Evolutionary conservation across 441 rosid genomes (phyloP), one percentile per base, ranked within the genome.

Genomic region (Euphorbia corollata): DNA sequence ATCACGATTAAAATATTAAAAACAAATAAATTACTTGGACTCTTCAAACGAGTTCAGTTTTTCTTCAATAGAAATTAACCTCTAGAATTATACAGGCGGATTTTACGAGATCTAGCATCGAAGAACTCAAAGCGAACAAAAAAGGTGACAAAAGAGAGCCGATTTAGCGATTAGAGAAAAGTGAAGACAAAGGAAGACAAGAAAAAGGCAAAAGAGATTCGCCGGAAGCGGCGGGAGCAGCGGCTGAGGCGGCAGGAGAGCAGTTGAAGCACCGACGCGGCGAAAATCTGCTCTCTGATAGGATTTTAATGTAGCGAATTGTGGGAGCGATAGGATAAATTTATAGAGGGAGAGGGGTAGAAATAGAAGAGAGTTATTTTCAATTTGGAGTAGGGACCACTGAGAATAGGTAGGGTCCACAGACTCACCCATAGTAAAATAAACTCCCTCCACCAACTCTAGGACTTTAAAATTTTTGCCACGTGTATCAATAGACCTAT

Each of bases 401-500:
- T 1, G 13, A 15, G 5, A 5, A 13, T n/a, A n/a, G 6, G 55
- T 36, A 36, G 57, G 67, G 57, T 6, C 57, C 16, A 27, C 18
- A 16, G 16, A 15, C 23, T 47, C 34, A 48, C 41, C 67, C 24
- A 11, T 59, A 13, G 65, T 23, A n/a, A 18, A 18, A 18, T 16
- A 6, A 6, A 27, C 24, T 23, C 27, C 47, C 22, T 13, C 39
- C 50, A 16, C 74, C 81, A 75, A 71, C 74, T 75, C 73, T 24
- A 65, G 70, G 9, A 22, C 9, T 61, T 48, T 53, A 27, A 8
- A 6, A 41, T 5, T 48, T 8, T 2, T 36, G 86, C 80, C 90
- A 81, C 89, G 83, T 79, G 81, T 71, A 62, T 56, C 22, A 15
- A 1, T 48, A n/a, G 4, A 50, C 54, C 82, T 79, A 84, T 77